Evolutionary conservation across 1,284 basidiomycete genomes (phyloP).

Genomic region (Lentinula novae-zelandiae): DNA sequence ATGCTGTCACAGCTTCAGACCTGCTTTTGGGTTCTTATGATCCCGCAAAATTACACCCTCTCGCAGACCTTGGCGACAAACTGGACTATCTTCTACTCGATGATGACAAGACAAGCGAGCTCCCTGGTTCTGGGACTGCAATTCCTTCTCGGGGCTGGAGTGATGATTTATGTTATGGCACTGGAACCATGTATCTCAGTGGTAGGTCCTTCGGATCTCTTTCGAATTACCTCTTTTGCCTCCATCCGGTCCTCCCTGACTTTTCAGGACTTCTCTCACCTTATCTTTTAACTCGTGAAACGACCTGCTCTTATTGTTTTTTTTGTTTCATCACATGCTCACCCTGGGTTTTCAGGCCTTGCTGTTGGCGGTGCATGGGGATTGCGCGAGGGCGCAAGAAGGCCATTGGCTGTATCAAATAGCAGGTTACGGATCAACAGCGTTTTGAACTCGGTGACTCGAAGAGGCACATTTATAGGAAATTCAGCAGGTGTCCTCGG

Average conservation of each 20-base stretch:
- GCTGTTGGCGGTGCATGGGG: constrained; percentile 94
- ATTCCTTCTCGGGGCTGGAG: constrained; percentile 96
- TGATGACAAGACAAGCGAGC: constrained; percentile 86
- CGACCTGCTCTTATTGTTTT: constrained; percentile 66
- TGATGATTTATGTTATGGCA: constrained; percentile 99
- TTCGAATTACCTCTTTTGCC: constrained; percentile 58
- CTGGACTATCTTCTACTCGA: constrained; percentile 91
- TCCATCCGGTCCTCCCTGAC: constrained; percentile 38
- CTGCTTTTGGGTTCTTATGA: constrained; percentile 84
- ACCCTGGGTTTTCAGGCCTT: constrained; percentile 71
- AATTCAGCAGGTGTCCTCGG: constrained; percentile 98
- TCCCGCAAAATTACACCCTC: constrained; percentile 85
- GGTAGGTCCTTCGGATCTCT: constrained; percentile 69
- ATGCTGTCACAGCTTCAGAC: constrained; percentile 75
- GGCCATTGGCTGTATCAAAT: constrained; percentile 83
- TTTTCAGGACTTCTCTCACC: constrained; percentile 49
- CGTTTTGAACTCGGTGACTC: constrained; percentile 92
- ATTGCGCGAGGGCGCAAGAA: constrained; percentile 87
- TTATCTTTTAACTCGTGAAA: constrained; percentile 54
- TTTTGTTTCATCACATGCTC: constrained; percentile 70
- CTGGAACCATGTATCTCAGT: constrained; percentile 96
- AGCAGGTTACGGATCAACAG: constrained; percentile 92
- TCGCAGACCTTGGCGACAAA: constrained; percentile 85
- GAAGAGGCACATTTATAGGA: constrained; percentile 96
- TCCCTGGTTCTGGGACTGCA: constrained; percentile 83